Evolutionary conservation across 495 filamentous ascomycete species (phyloP).

Genomic region (Rostrohypoxylon terebratum): DNA sequence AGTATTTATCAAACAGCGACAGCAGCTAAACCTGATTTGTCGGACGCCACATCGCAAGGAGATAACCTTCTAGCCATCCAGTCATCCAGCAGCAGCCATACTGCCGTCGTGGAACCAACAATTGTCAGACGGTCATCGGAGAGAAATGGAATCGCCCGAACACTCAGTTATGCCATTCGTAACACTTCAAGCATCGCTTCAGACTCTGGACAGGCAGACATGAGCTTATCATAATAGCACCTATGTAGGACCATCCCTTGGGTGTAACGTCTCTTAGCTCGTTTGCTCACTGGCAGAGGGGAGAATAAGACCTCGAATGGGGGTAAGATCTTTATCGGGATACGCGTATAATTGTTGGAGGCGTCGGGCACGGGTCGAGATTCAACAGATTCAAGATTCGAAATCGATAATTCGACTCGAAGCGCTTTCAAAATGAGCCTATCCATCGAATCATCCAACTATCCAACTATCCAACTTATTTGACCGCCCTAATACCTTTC

Average conservation of each 20-base stretch:
- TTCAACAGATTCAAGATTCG: neutral
- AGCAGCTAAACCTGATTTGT: slow-evolving; percentile 5
- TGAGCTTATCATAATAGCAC: slow-evolving; percentile 19
- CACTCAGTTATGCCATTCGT: slow-evolving; percentile 18
- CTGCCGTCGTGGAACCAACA: slow-evolving; percentile 13
- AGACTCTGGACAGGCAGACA: neutral
- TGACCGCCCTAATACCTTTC: slow-evolving; percentile 26
- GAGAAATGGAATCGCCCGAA: slow-evolving; percentile 42
- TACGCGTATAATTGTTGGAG: slow-evolving; percentile 10
- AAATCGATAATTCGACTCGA: slow-evolving; percentile 8
- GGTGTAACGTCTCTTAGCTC: slow-evolving; percentile 29
- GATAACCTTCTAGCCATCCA: neutral
- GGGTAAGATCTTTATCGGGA: neutral
- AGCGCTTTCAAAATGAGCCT: slow-evolving; percentile 4
- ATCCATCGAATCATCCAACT: neutral
- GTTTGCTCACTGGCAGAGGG: neutral
- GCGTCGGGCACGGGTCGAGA: no score
- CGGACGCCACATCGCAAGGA: neutral
- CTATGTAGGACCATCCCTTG: slow-evolving; percentile 15
- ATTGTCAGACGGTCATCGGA: slow-evolving; percentile 32
- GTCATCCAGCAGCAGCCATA: no score
- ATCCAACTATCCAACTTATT: neutral
- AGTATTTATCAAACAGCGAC: neutral
- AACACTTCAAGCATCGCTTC: neutral
- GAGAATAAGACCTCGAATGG: neutral